A percentile compares a stretch with the other conserved stretches of the same genome.
Conservation (phyloP, 345 rosid species). For the Salix suchowensis region DNA sequence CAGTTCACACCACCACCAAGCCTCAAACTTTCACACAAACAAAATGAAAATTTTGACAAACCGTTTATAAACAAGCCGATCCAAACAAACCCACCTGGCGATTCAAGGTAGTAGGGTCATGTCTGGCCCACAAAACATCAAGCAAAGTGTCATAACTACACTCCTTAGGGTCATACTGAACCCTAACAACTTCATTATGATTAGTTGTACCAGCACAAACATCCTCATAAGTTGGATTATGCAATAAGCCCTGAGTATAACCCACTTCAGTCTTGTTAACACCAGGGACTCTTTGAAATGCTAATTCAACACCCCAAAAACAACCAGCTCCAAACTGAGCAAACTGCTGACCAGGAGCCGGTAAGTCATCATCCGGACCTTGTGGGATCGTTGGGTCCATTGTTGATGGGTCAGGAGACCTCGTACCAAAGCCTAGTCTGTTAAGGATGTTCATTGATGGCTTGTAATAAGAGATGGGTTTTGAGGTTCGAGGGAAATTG, state of each 20-base stretch:
- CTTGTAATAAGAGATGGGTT: constrained; percentile 20
- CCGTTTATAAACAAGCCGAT: background rate
- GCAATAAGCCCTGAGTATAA: constrained; percentile 54
- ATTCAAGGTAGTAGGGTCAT: constrained; percentile 88
- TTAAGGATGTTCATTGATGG: constrained; percentile 82
- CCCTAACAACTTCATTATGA: constrained; percentile 78
- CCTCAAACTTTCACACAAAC: background rate
- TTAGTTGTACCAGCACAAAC: constrained; percentile 66
- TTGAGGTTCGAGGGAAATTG: constrained; percentile 3
- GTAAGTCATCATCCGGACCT: constrained; percentile 64
- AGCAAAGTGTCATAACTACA: constrained; percentile 66
- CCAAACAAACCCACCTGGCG: constrained; percentile 58
- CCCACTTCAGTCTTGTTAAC: constrained; percentile 87
- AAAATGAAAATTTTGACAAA: background rate
- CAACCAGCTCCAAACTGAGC: constrained; percentile 94
- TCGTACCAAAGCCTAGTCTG: constrained; percentile 70
- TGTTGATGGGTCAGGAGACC: constrained; percentile 38
- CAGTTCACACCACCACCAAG: background rate
- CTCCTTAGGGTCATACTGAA: constrained; percentile 78
- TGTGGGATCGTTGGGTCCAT: constrained; percentile 66
- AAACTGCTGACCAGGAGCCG: constrained; percentile 69
- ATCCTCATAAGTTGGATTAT: constrained; percentile 73
- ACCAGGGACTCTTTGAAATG: constrained; percentile 77
- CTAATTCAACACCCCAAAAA: constrained; percentile 94
- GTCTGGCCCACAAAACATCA: constrained; percentile 80